Evolutionary conservation across 139 green algal genomes (phyloP), one percentile per base, ranked within the genome.

Genomic region (Chlamydomonas sphaeroides): DNA sequence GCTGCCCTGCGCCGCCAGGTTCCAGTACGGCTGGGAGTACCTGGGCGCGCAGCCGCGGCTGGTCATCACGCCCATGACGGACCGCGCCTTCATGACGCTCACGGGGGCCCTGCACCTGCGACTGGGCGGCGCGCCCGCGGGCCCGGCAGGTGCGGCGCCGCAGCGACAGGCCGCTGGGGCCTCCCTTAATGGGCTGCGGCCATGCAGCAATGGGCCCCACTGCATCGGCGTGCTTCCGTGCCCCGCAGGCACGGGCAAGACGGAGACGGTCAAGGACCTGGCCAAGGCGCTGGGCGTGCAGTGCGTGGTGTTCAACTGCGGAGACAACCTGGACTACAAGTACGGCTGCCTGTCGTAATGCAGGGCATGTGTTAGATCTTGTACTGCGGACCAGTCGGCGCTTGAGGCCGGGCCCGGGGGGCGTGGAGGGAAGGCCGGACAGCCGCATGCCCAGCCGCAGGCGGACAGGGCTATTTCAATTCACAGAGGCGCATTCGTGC

Each of bases 281-380:
- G 91, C 83, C 75, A 82, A 71, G 75, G 75, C 75, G 18, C 75
- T 82, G 41, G 75, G 75, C 30, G 61, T 95, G 78, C 89, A 97
- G 78, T 96, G 92, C 70, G 90, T 97, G 48, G 94, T 97, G 63
- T 97, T 97, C 91, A 97, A 97, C 87, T 97, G 94, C 83, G 92
- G 91, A 35, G 94, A 97, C 51, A 94, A 93, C 87, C 76, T 97
- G 85, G 93, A 96, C 72, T 93, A 91, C 88, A 94, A 90, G 87
- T 81, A n/a, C 4, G n/a, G n/a, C n/a, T n/a, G n/a, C n/a, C n/a
- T n/a, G n/a, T n/a, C n/a, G n/a, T n/a, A n/a, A n/a, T n/a, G n/a
- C n/a, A n/a, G n/a, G n/a, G n/a, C n/a, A n/a, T n/a, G n/a, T n/a
- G n/a, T n/a, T n/a, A n/a, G n/a, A n/a, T n/a, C n/a, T n/a, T n/a